Evolutionary conservation across 129 eudicot genomes (phyloP), one percentile per base, ranked within the genome.

Genomic region (Lactuca saligna): DNA sequence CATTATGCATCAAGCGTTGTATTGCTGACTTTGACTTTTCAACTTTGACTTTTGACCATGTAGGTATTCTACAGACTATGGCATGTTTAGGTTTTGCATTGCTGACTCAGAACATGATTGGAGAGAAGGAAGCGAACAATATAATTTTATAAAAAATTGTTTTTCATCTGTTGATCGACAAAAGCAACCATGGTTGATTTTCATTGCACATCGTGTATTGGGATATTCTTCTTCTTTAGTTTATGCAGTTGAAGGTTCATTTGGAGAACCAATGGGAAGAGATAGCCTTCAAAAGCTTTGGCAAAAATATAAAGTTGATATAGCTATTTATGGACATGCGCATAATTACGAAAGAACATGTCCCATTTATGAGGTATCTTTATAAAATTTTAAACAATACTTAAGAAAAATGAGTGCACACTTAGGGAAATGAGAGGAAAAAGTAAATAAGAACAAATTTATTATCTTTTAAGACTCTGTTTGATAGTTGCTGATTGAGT

Each of bases 81-180:
- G 96, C 14, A 89, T 89, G 96, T 89, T 89, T 82, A 77, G 81
- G 42, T 89, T 89, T 80, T 89, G 93, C 79, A 69, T 89, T 68
- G 93, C 93, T 35, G 86, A 89, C 67, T 66, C 96, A 8, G 96
- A 86, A 74, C 86, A 84, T 20, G 93, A 89, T 57, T 89, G 93
- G 90, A 83, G 90, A 73, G 88, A 83, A 57, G 90, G 96, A 44
- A 75, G 81, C 4, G 96, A 86, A 66, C 96, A 89, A 60, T 89
- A 86, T 57, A 77, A 77, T 16, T 89, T 89, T 66, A 86, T 89
- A 20, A 87, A 86, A 69, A 80, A 72, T 48, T 89, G 96, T 78
- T 77, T 86, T 3, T 86, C 93, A 44, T 76, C 96, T 1, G 88
- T 59, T 38, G 89, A 89, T 58, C 49, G 96, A 63, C 86, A 82